Conservation (phyloP, 192 early-diverging fungal genomes). For the Kickxella alabastrina region DNA sequence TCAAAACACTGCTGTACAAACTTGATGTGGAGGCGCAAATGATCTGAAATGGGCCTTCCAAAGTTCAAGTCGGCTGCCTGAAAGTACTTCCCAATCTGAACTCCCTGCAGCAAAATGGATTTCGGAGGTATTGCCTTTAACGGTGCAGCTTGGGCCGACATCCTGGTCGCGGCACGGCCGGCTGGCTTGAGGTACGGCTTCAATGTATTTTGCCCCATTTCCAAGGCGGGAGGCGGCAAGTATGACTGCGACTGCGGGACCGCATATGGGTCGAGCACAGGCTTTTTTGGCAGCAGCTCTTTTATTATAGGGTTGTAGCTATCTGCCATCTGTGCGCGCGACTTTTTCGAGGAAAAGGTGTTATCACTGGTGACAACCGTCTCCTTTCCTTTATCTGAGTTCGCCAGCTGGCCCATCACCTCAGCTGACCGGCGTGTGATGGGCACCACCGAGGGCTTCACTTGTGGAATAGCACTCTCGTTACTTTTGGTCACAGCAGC, state of each 20-base stretch:
- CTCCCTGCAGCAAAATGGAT: conserved; percentile 14
- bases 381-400: too few relatives aligned
- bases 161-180: too few relatives aligned
- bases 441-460: too few relatives aligned
- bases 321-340: background rate
- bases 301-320: background rate
- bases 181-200: too few relatives aligned
- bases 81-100: conserved; percentile 25
- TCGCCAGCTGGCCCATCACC: too few relatives aligned
- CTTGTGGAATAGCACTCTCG: too few relatives aligned
- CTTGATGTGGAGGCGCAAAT: conserved; percentile 9
- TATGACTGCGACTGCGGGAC: background rate
- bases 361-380: too few relatives aligned
- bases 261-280: background rate
- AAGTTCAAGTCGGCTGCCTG: background rate
- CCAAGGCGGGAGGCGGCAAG: too few relatives aligned
- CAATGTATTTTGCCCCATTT: too few relatives aligned
- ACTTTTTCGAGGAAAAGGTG: background rate
- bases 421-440: too few relatives aligned
- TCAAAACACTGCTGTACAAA: conserved; percentile 14
- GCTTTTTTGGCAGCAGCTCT: background rate
- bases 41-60: background rate
- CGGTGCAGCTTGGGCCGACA: too few relatives aligned
- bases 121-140: conserved; percentile 2
- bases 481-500: too few relatives aligned